These are phyloP conservation scores for Naganishia antarctica DNA, from an alignment of 768 basidiomycete species.

Conservation along the genomic window DNA sequence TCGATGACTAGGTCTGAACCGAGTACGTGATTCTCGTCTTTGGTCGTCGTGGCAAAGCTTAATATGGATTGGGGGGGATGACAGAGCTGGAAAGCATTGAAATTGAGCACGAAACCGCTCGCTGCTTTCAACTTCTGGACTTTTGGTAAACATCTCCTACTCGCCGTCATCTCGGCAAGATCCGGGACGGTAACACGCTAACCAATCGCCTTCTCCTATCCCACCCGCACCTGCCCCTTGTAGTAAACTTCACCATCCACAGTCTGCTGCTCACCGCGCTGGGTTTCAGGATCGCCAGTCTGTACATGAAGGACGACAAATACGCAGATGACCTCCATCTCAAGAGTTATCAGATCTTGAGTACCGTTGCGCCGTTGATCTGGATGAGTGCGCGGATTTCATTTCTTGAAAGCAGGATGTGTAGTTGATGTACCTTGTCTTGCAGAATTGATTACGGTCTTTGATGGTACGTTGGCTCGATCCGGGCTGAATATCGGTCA, in stretches of 20 bases:
- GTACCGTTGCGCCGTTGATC: conserved; percentile 79
- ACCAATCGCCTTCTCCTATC: too few relatives aligned
- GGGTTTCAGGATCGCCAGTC: conserved; percentile 63
- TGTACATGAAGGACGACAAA: conserved; percentile 48
- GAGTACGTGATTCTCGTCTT: conserved; percentile 1
- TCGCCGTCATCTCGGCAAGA: too few relatives aligned
- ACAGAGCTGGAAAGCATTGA: conserved; percentile 47
- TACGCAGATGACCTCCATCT: conserved; percentile 51
- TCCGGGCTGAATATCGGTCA: background rate
- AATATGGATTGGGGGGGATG: background rate
- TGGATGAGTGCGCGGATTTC: conserved; percentile 55
- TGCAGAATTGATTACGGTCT: conserved; percentile 40
- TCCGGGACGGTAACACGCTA: too few relatives aligned
- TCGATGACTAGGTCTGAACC: conserved; percentile 16
- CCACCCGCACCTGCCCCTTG: background rate
- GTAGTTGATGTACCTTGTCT: background rate
- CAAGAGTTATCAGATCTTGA: conserved; percentile 79
- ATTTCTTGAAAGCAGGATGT: background rate
- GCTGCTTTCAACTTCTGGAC: conserved; percentile 74
- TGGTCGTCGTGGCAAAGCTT: background rate
- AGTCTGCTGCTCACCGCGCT: conserved; percentile 69
- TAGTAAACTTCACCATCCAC: conserved; percentile 67
- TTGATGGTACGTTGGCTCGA: conserved; percentile 34
- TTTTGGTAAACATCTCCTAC: conserved; percentile 40
- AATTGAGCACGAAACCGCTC: conserved; percentile 58